phyloP scores from a whole-genome alignment of 495 filamentous ascomycete species.

The Daldinia loculata region DNA sequence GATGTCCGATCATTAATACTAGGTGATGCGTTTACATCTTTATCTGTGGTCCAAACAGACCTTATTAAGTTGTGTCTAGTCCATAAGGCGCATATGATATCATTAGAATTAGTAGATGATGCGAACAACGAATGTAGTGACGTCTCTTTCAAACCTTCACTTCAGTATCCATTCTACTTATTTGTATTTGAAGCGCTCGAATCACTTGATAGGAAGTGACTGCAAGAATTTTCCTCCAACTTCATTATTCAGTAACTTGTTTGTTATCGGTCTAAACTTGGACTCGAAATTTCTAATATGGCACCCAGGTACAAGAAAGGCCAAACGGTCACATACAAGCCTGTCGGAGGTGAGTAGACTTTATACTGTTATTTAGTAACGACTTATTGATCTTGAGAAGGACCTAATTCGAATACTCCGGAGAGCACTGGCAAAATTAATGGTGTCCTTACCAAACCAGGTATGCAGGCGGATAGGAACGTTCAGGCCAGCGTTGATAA shows the following conservation, averaged over 20 bases:
- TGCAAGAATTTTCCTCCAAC: too few relatives aligned
- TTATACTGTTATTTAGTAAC: neutral
- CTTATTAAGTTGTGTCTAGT: neutral
- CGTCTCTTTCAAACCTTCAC: constrained; percentile 23
- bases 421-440: constrained; percentile 49
- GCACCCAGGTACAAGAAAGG: constrained; percentile 40
- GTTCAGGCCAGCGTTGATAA: constrained; percentile 49
- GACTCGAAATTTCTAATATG: constrained; percentile 12
- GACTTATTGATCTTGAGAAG: constrained; percentile 29
- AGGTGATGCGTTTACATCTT: constrained; percentile 8
- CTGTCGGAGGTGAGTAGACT: constrained; percentile 44
- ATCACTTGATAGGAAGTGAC: neutral
- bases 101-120: constrained; percentile 29
- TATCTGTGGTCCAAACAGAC: neutral
- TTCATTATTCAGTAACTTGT: neutral
- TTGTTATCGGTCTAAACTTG: neutral
- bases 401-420: constrained; percentile 50
- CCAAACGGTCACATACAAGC: constrained; percentile 50
- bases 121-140: constrained; percentile 23
- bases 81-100: constrained; percentile 28
- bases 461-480: constrained; percentile 47
- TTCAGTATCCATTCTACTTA: neutral
- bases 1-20: neutral
- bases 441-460: constrained; percentile 49
- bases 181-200: constrained; percentile 19